Percentiles rank a stretch among this genome's conserved stretches.
phyloP scores from a whole-genome alignment of 352 stramenopile genomes.

The Phytophthora aleatoria region DNA sequence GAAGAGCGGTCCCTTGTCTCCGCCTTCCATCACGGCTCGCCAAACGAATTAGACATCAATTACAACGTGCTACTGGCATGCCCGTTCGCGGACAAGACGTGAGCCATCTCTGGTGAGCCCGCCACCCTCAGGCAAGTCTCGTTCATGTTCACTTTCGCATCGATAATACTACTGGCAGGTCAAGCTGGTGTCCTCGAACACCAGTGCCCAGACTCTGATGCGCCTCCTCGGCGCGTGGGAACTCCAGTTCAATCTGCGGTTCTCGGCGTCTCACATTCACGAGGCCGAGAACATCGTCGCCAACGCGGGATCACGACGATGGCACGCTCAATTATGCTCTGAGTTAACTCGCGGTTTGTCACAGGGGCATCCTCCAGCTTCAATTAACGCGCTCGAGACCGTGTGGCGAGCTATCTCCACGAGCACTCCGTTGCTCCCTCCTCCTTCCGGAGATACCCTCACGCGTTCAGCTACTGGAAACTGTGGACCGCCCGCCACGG shows the following conservation, averaged over 20 bases:
- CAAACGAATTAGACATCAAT: background rate
- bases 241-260: background rate
- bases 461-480: too few relatives aligned
- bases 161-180: background rate
- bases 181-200: background rate
- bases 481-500: too few relatives aligned
- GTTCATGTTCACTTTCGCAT: background rate
- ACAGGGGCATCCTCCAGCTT: too few relatives aligned
- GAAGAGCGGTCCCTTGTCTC: background rate
- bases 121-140: background rate
- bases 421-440: too few relatives aligned
- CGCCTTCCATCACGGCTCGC: background rate
- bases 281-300: background rate
- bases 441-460: too few relatives aligned
- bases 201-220: background rate
- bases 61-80: background rate
- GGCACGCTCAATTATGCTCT: too few relatives aligned
- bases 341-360: too few relatives aligned
- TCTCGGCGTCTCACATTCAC: background rate
- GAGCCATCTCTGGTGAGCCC: background rate
- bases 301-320: too few relatives aligned
- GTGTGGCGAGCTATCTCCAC: too few relatives aligned
- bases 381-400: too few relatives aligned
- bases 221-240: background rate
- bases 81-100: background rate